phyloP scores from a whole-genome alignment of 768 basidiomycete species.

The Rickenella mellea region DNA sequence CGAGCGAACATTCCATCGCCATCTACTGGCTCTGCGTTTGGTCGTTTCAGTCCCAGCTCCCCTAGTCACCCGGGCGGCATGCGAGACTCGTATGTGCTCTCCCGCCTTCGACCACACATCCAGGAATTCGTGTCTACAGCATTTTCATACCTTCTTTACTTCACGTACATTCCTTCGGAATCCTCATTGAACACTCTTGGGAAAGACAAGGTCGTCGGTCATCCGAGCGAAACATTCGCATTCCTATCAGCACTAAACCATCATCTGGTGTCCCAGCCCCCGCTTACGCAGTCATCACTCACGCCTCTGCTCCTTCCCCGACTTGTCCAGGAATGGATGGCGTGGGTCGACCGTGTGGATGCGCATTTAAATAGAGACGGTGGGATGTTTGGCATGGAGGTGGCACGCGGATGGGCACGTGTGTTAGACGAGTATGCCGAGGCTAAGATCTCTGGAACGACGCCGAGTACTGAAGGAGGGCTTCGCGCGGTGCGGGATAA shows the following conservation, averaged over 20 bases:
- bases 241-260: constrained; percentile 63
- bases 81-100: constrained; percentile 74
- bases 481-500: constrained; percentile 43
- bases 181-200: constrained; percentile 19
- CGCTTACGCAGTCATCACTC: constrained; percentile 52
- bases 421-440: constrained; percentile 59
- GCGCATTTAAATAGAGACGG: constrained; percentile 59
- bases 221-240: constrained; percentile 65
- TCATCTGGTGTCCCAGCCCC: constrained; percentile 59
- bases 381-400: constrained; percentile 73
- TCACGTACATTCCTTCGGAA: constrained; percentile 44
- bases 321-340: constrained; percentile 64
- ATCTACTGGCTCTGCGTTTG: constrained; percentile 17
- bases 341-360: constrained; percentile 67
- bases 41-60: constrained; percentile 20
- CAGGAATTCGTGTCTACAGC: constrained; percentile 69
- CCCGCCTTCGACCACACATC: constrained; percentile 66
- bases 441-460: constrained; percentile 34
- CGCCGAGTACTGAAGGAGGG: constrained; percentile 10
- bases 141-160: constrained; percentile 79
- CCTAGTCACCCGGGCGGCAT: constrained; percentile 43
- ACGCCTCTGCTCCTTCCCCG: constrained; percentile 52
- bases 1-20: constrained; percentile 15
- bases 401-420: constrained; percentile 59
- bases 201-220: constrained; percentile 42